Evolutionary conservation across 1,139 yeast species (phyloP), one percentile per base, ranked within the genome.

Genomic region (Geotrichum aggregatum): DNA sequence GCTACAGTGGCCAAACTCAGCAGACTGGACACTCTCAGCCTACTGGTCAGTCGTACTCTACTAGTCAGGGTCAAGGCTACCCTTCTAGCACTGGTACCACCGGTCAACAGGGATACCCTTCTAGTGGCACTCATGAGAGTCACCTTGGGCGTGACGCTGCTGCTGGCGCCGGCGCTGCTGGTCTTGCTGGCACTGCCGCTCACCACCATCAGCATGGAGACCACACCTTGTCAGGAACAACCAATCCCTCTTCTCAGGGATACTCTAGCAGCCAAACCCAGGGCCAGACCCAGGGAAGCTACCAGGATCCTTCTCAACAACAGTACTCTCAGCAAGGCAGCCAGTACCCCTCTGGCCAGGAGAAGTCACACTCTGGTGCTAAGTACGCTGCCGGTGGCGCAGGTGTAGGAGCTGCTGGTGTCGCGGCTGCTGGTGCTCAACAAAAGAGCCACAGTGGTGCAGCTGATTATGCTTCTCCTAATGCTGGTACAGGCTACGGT

Each of bases 351-450:
- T 24, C 28, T 24, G n/a, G n/a, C n/a, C n/a, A n/a, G n/a, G n/a
- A n/a, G 18, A 16, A 18, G 13, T 11, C 14, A 40, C 26, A 36
- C 45, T 30, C 40, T 3, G 45, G 30, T 26, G 14, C 50, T 26
- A 33, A 11, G 7, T n/a, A n/a, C n/a, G 44, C 16, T 28, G 50
- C 39, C 30, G 39, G 21, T 24, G 42, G 34, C 18, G 53, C 54
- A 18, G 50, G 50, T 44, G 54, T 54, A 26, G 54, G 49, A 42
- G 44, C 49, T 39, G 52, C 40, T 43, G 47, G 54, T 13, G 53
- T 47, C 10, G 39, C 39, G 30, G 45, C 52, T 39, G 38, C 31
- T 36, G 38, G 44, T 38, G 49, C 36, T 35, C 44, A 45, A 26
- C 34, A 40, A 16, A 35, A 38, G 16, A 41, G 13, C 30, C 28